Conservation (phyloP, 2,329 filamentous ascomycete species). For the Coleophoma crateriformis region DNA sequence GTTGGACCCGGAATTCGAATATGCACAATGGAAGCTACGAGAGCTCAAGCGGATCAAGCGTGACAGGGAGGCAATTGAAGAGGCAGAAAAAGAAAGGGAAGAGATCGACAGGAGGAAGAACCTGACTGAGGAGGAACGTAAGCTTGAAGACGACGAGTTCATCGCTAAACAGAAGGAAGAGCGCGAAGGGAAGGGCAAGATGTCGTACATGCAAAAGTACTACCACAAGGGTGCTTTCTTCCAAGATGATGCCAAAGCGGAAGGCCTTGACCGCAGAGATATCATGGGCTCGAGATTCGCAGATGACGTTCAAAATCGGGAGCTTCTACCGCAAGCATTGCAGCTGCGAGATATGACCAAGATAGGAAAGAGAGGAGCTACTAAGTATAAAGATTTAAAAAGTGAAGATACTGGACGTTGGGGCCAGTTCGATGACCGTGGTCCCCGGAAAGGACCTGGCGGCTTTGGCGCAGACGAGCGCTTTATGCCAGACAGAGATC, state of each 20-base stretch:
- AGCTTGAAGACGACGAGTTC: conserved; percentile 75
- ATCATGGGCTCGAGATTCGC: conserved; percentile 79
- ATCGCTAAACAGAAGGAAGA: conserved; percentile 58
- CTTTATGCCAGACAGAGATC: conserved; percentile 59
- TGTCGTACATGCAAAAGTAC: conserved; percentile 91
- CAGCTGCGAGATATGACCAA: conserved; percentile 92
- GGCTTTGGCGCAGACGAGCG: conserved; percentile 54
- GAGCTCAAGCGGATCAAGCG: conserved; percentile 87
- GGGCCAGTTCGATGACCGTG: conserved; percentile 58
- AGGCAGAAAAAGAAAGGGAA: conserved; percentile 76
- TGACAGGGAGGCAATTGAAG: conserved; percentile 78
- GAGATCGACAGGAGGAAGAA: conserved; percentile 86
- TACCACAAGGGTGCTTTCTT: conserved; percentile 97
- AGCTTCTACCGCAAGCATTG: conserved; percentile 83
- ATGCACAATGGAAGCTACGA: conserved; percentile 88
- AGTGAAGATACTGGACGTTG: conserved; percentile 87
- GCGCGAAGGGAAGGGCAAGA: conserved; percentile 65
- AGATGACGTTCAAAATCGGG: conserved; percentile 78
- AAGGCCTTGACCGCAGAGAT: conserved; percentile 73
- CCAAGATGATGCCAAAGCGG: conserved; percentile 70
- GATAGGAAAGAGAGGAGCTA: conserved; percentile 85
- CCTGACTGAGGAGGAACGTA: conserved; percentile 79
- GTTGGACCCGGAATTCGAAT: conserved; percentile 79
- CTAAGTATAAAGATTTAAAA: conserved; percentile 83
- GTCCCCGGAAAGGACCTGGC: conserved; percentile 29